A percentile compares a stretch with the other conserved stretches of the same genome.
These are phyloP conservation scores for rapeseed (Brassica napus) DNA, from an alignment of 345 rosid species.

Conservation along the genomic window DNA sequence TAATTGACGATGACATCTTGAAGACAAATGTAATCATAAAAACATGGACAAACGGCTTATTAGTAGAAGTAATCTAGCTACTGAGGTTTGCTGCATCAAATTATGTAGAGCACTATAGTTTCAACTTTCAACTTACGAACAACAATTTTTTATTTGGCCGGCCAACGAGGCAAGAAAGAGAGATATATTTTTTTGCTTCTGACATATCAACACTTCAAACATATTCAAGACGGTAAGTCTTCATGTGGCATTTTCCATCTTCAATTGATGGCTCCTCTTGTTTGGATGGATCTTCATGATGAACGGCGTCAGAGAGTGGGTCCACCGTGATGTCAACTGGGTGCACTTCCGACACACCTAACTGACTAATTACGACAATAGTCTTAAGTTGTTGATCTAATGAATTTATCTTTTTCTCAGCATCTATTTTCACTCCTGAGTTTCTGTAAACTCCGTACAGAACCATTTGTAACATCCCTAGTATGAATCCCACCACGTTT, in stretches of 20 bases:
- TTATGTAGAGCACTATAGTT: not conserved
- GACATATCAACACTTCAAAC: conserved; percentile 26
- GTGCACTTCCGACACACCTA: conserved; percentile 44
- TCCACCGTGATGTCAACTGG: conserved; percentile 28
- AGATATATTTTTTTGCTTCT: not conserved
- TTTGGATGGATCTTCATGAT: conserved; percentile 28
- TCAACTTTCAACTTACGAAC: not conserved
- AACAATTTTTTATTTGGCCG: conserved; percentile 16
- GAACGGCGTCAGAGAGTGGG: conserved; percentile 27
- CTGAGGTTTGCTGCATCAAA: not conserved
- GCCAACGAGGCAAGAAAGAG: not conserved
- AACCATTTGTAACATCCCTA: conserved; percentile 75
- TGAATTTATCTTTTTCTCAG: conserved; percentile 32
- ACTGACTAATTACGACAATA: conserved; percentile 41
- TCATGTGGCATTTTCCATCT: conserved; percentile 34
- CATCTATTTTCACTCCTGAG: conserved; percentile 21
- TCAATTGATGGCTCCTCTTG: conserved; percentile 27
- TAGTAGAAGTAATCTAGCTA: conserved; percentile 1
- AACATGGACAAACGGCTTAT: not conserved
- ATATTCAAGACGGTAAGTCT: conserved; percentile 12
- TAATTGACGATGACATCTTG: not conserved
- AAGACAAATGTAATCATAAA: not conserved
- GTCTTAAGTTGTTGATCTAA: conserved; percentile 42
- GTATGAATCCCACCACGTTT: conserved; percentile 65
- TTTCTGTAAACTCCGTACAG: conserved; percentile 59